These are phyloP conservation scores for Catenaria anguillulae DNA, from an alignment of 371 early-diverging fungal genomes.

Conservation along the genomic window DNA sequence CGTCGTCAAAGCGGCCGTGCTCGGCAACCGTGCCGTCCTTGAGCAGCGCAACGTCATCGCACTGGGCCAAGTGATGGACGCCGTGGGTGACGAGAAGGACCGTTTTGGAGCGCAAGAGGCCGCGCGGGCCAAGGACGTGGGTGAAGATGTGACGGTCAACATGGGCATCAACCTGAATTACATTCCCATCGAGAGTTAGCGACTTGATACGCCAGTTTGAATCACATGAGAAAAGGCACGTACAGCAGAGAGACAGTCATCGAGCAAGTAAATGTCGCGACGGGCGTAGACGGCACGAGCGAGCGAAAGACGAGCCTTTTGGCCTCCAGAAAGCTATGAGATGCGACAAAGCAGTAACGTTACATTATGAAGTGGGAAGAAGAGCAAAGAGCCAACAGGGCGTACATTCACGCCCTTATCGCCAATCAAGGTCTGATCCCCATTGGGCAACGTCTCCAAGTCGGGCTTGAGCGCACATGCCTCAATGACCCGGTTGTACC, in stretches of 20 bases:
- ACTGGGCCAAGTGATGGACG: slow-evolving; percentile 37
- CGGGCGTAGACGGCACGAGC: slow-evolving; percentile 26
- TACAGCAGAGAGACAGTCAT: slow-evolving; percentile 75
- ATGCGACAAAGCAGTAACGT: too few species aligned
- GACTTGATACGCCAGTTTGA: too few species aligned
- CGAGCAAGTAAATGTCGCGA: neutral
- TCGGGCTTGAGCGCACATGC: slow-evolving; percentile 55
- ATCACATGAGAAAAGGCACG: too few species aligned
- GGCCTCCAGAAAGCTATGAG: slow-evolving; percentile 66
- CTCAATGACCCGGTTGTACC: slow-evolving; percentile 45
- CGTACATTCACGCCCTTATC: slow-evolving; percentile 81
- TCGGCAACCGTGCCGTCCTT: slow-evolving; percentile 44
- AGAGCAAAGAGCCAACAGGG: too few species aligned
- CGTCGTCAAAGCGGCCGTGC: slow-evolving; percentile 50
- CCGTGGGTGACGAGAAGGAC: slow-evolving; percentile 28
- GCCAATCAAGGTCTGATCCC: slow-evolving; percentile 87
- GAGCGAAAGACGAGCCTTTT: slow-evolving; percentile 54
- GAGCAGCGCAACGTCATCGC: slow-evolving; percentile 62
- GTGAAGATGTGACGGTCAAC: slow-evolving; percentile 73
- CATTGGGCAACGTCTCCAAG: slow-evolving; percentile 56
- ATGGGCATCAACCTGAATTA: slow-evolving; percentile 91
- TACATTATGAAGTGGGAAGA: too few species aligned
- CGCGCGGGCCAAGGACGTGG: slow-evolving; percentile 57
- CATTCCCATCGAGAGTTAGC: too few species aligned
- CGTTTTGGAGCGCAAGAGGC: slow-evolving; percentile 23